Conservation (phyloP, 2,329 filamentous ascomycete genomes). For the Trematosphaeria pertusa region DNA sequence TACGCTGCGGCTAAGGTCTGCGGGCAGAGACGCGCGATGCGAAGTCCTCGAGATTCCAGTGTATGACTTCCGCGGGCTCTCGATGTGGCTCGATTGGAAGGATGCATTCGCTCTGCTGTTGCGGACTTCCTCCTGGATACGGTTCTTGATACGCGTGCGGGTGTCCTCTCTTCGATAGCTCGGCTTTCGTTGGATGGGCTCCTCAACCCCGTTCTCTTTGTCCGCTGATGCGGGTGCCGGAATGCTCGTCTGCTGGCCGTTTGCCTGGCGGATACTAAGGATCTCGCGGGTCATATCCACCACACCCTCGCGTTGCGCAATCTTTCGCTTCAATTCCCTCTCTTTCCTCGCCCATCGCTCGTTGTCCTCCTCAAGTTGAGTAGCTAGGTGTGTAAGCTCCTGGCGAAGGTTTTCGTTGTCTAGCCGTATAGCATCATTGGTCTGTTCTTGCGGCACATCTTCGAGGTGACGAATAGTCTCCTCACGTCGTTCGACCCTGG, state of each 20-base stretch:
- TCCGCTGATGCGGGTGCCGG: constrained; percentile 19
- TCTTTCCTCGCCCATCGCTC: constrained; percentile 43
- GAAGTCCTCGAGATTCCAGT: constrained; percentile 28
- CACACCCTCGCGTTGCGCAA: constrained; percentile 37
- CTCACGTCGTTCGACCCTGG: constrained; percentile 43
- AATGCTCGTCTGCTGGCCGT: constrained; percentile 22
- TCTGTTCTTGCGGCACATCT: constrained; percentile 45
- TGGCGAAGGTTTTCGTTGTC: constrained; percentile 51
- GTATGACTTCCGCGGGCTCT: constrained; percentile 34
- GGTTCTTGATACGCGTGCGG: constrained; percentile 40
- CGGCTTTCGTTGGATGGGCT: constrained; percentile 31
- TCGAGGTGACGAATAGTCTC: constrained; percentile 49
- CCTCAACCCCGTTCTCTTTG: constrained; percentile 26
- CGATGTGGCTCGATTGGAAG: constrained; percentile 22
- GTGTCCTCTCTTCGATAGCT: constrained; percentile 42
- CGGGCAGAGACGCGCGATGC: constrained; percentile 21
- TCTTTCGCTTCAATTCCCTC: constrained; percentile 40
- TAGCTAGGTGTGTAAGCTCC: constrained; percentile 45
- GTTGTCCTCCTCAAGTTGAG: constrained; percentile 43
- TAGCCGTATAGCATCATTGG: constrained; percentile 47
- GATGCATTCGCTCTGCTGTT: constrained; percentile 36
- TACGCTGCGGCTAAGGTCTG: constrained; percentile 31
- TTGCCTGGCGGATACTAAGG: constrained; percentile 33
- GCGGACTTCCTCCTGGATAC: constrained; percentile 43
- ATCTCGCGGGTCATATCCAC: constrained; percentile 42